Conservation (phyloP, 2,329 filamentous ascomycete genomes). For the Aspergillus oerlinghausenensis region DNA sequence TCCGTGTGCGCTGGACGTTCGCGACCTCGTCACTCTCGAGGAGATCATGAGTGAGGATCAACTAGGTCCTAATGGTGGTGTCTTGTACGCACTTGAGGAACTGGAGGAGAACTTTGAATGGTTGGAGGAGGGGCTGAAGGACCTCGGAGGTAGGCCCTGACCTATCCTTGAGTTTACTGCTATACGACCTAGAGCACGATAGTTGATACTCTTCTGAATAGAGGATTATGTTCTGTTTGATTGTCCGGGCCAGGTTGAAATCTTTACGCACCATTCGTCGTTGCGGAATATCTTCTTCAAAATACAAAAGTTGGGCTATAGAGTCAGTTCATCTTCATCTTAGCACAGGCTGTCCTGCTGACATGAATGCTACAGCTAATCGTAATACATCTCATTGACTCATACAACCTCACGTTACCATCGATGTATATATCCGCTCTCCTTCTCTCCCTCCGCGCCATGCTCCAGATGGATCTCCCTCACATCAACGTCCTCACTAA, state of each 20-base stretch:
- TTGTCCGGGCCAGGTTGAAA: slow-evolving; percentile 92
- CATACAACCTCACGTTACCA: slow-evolving; percentile 85
- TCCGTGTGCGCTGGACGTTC: slow-evolving; percentile 83
- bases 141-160: slow-evolving; percentile 55
- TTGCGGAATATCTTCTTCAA: slow-evolving; percentile 87
- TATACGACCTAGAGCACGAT: slow-evolving; percentile 2
- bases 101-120: slow-evolving; percentile 91
- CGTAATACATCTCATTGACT: slow-evolving; percentile 88
- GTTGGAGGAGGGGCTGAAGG: slow-evolving; percentile 75
- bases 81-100: slow-evolving; percentile 91
- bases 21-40: slow-evolving; percentile 81
- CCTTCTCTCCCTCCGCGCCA: slow-evolving; percentile 85
- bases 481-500: slow-evolving; percentile 96
- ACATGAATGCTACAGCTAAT: slow-evolving; percentile 61
- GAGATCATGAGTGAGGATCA: slow-evolving; percentile 91
- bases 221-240: slow-evolving; percentile 95
- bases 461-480: slow-evolving; percentile 97
- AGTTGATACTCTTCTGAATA: slow-evolving; percentile 9
- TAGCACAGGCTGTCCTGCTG: slow-evolving; percentile 1
- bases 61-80: slow-evolving; percentile 85
- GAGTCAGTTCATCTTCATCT: slow-evolving; percentile 56
- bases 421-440: slow-evolving; percentile 94
- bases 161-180: neutral
- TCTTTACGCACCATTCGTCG: slow-evolving; percentile 93
- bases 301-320: slow-evolving; percentile 85